Base-by-base conservation (phyloP, 352 stramenopile species). In the Pythium plurisporium region DNA sequence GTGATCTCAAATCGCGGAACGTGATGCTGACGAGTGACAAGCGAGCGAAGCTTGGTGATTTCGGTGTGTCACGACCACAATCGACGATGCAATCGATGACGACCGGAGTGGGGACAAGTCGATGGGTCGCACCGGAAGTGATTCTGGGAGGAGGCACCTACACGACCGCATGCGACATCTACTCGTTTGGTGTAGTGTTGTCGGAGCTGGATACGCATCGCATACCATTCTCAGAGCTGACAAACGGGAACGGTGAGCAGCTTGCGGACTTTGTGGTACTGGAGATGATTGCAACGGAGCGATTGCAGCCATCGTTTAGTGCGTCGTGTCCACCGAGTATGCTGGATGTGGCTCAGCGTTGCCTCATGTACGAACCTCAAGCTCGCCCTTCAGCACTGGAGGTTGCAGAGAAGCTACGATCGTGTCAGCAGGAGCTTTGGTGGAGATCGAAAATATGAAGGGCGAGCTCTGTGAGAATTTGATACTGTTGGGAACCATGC, bases 1-100 rank as follows among this genome's bases (percentile, higher is more conserved):
- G 57, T 11, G 57, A 64, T 33, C 40, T 64, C 47, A 64, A 64
- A 41, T 64, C 56, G 5, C 56, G 56, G 19, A 64, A 64, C 42
- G 31, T 64, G 10, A 27, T 59, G 40, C 34, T 64, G 2, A 33
- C 37, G 1, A 38, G 20, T 3, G 47, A 64, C 29, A 34, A n/a
- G 17, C 30, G 43, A 22, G 57, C 57, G 46, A 65, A 65, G 48
- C 23, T 65, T 29, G 20, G 48, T 19, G 57, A 65, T 41, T 65
- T 64, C 52, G 56, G 56, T 9, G n/a, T 54, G n/a, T 42, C 56
- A 0, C 46, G 56, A 2, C n/a, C 10, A 2, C 5, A 46, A 20
- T 64, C 56, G 3, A 29, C 11, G 0, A 25, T 19, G 0, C 38
- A 31, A 1, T 63, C 60, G n/a, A 70, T 64, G 49, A 64, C 49